Evolutionary conservation across 2,329 filamentous ascomycete species (phyloP), one percentile per base, ranked within the genome.

Genomic region (Cercospora sesami): DNA sequence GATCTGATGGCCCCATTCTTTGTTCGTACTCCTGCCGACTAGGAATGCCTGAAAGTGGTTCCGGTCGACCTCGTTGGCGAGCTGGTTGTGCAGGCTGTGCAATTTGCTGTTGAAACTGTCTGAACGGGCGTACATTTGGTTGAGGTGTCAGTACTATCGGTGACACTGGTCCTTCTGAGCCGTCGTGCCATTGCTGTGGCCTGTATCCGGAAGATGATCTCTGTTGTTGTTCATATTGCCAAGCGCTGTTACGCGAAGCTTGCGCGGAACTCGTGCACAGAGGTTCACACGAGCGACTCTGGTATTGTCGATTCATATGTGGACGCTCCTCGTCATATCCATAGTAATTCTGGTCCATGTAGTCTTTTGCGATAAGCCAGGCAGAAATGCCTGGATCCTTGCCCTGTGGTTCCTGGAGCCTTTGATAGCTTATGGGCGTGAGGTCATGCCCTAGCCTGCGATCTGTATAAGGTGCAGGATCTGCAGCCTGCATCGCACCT

Each of bases 141-240:
- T 48, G 45, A 16, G 55, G 7, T 48, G 57, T 58, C 51, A 59
- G 58, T 64, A 65, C 57, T 36, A 51, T 30, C 14, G 55, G 61
- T 10, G 60, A 57, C 3, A 65, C 53, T 5, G 28, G 58, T 26
- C 23, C 57, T 36, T 68, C 61, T 53, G 55, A 65, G 57, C 64
- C 48, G 23, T 70, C 67, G 23, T 64, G 60, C 68, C 68, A 71
- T 33, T 73, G 67, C 16, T 64, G 62, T 45, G 73, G 71, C 30
- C 71, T 69, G 57, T 71, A 72, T 9, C 70, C 61, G 16, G 69
- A 48, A 9, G 72, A 68, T 26, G 71, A 53, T 14, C 70, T 62
- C 53, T 72, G 61, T 70, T 73, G 72, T 65, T 75, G 72, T n/a
- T 62, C 68, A 53, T 72, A 69, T 45, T 72, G 70, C 23, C 71